Conservation (phyloP, 805 yeast species). For the Tetrapisispora phaffii region DNA sequence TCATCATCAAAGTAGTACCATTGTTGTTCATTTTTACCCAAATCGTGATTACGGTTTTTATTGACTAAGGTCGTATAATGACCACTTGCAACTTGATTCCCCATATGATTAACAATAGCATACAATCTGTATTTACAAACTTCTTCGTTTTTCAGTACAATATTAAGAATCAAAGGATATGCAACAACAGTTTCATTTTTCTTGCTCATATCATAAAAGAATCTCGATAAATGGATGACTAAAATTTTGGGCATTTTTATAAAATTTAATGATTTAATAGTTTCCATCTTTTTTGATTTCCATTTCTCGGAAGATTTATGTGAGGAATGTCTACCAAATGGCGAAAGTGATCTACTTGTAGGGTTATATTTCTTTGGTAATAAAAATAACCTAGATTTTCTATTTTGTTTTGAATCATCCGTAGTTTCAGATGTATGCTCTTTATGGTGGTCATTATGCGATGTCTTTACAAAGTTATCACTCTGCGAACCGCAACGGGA, state of each 20-base stretch:
- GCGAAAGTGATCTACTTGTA: constrained; percentile 22
- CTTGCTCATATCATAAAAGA: constrained; percentile 46
- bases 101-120: constrained; percentile 63
- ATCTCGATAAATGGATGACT: constrained; percentile 78
- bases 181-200: constrained; percentile 42
- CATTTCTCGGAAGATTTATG: constrained; percentile 4
- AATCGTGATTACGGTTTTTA: constrained; percentile 32
- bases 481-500: constrained; percentile 44
- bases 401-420: constrained; percentile 1
- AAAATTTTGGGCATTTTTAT: constrained; percentile 72
- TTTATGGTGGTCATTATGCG: neutral
- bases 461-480: neutral
- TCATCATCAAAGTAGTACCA: constrained; percentile 80
- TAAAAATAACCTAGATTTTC: constrained; percentile 13
- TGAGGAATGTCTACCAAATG: constrained; percentile 21
- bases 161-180: constrained; percentile 46
- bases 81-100: constrained; percentile 54
- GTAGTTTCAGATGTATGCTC: neutral
- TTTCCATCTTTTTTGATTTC: constrained; percentile 24
- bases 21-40: constrained; percentile 30
- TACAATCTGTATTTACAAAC: constrained; percentile 40
- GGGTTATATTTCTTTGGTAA: constrained; percentile 3
- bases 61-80: constrained; percentile 66
- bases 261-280: constrained; percentile 63
- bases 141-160: constrained; percentile 32